phyloP scores from a whole-genome alignment of 495 filamentous ascomycete genomes.

The Cudoniella acicularis region DNA sequence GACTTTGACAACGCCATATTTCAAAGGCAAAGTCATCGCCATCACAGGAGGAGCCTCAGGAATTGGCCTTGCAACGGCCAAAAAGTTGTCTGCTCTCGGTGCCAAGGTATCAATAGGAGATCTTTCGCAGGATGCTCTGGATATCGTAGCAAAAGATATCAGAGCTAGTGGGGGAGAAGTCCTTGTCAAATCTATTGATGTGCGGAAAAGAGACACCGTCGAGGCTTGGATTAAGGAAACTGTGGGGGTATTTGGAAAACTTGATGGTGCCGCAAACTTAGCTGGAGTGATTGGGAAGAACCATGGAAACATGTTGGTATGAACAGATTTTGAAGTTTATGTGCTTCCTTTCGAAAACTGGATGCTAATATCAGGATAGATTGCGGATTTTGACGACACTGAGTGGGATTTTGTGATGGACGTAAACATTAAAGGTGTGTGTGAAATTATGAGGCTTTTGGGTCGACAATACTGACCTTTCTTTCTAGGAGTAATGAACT shows the following conservation, averaged over 20 bases:
- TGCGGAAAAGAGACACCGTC: constrained; percentile 36
- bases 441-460: not conserved
- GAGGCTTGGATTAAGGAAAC: constrained; percentile 44
- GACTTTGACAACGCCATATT: too few relatives aligned
- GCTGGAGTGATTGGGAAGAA: constrained; percentile 36
- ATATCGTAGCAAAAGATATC: constrained; percentile 19
- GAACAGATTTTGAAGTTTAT: too few relatives aligned
- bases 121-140: constrained; percentile 36
- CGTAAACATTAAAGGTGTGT: constrained; percentile 33
- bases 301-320: constrained; percentile 25
- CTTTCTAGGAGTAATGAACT: constrained; percentile 32
- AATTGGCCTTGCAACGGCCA: constrained; percentile 51
- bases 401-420: constrained; percentile 38
- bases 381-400: constrained; percentile 36
- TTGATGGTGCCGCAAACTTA: constrained; percentile 49
- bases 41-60: constrained; percentile 52
- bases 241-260: constrained; percentile 36
- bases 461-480: not conserved
- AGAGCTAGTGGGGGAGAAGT: constrained; percentile 2
- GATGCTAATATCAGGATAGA: too few relatives aligned
- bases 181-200: constrained; percentile 35
- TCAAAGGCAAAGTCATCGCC: constrained; percentile 43
- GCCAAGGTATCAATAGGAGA: constrained; percentile 51
- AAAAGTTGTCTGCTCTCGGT: constrained; percentile 43
- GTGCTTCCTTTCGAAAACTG: too few relatives aligned